Evolutionary conservation across 148 eudicot species (phyloP), one percentile per base, ranked within the genome.

Genomic region (Fagopyrum homotropicum): DNA sequence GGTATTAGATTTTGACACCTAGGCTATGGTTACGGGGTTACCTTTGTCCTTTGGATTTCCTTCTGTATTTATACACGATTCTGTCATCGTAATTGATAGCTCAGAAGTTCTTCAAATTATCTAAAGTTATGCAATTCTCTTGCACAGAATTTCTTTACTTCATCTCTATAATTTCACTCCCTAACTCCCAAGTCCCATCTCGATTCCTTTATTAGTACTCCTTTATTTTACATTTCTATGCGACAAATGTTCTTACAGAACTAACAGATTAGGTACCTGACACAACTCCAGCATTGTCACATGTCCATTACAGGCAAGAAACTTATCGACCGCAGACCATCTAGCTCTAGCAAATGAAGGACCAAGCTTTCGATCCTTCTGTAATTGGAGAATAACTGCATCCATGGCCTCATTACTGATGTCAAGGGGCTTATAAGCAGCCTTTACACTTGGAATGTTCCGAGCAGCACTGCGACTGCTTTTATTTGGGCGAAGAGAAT

Each of bases 361-460:
- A 70, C 99, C 99, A 72, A 95, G 96, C 80, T 92, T 95, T 71
- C 97, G 83, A 77, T 95, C 99, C 83, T 86, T 95, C 80, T 95
- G 99, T 82, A 95, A 86, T 79, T 82, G 97, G 75, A 91, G 88
- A 78, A 89, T 88, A 72, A 90, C 80, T 72, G 88, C 86, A 90
- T 92, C 99, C 82, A 92, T 83, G 61, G 97, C 93, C 86, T 95
- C 97, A 76, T 88, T 95, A 79, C 97, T 90, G 52, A 92, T 86
- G 77, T 95, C 99, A 74, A 92, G 97, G 73, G 99, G 97, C 83
- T 92, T 92, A 82, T 92, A 86, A 30, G 89, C 90, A 43, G 97
- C 89, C 86, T 92, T 86, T 70, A 63, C 71, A 82, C 86, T 89
- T 45, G 90, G 82, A 76, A 88, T 84, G 79, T 88, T 87, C 57